Base-by-base conservation (phyloP, 805 yeast genomes). In the Trichomonascus vanleenenianus region DNA sequence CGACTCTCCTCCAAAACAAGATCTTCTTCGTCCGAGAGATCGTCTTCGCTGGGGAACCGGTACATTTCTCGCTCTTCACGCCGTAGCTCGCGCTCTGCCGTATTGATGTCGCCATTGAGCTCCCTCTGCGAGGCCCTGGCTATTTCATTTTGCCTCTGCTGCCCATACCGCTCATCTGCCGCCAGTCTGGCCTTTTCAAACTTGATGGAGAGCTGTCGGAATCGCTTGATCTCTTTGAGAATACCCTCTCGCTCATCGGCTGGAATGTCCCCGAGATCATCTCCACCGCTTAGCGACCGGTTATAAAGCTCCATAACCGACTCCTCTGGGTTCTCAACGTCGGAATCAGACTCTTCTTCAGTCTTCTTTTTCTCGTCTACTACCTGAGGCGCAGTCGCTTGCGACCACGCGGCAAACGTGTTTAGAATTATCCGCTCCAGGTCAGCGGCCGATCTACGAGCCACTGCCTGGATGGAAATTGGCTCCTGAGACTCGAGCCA, bases 191-290 rank as follows among this genome's bases (percentile, higher is more conserved):
- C 39, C 25, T 40, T 38, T 40, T 55, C 58, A 19, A 47, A 34
- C 15, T 27, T 32, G 30, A 50, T 22, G 4, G 59, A 47, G 20
- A 49, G 49, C 33, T 47, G 43, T 41, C 61, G 31, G 37, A 57
- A 57, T 32, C 44, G 42, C 19, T 38, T 41, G 30, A 57, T 53
- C 11, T 53, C 61, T 14, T 42, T 44, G 14, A 48, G 47, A 25
- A 53, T 37, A n/a, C 27, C 43, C 12, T 47, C 53, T 10, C 46
- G 45, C 9, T 51, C 55, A 6, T 40, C 41, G 9, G 37, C 44
- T 11, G 39, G 41, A 18, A 39, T 41, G 32, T 32, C 44, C 15
- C 12, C 30, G 7, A 42, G 30, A 7, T 31, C 43, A 10, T 27
- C 41, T 3, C 33, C 30, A 10, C 30, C 33, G 31, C 11, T 25